These are phyloP conservation scores for Chlorella sp. DNA, from an alignment of 139 green algal species.

Conservation along the genomic window DNA sequence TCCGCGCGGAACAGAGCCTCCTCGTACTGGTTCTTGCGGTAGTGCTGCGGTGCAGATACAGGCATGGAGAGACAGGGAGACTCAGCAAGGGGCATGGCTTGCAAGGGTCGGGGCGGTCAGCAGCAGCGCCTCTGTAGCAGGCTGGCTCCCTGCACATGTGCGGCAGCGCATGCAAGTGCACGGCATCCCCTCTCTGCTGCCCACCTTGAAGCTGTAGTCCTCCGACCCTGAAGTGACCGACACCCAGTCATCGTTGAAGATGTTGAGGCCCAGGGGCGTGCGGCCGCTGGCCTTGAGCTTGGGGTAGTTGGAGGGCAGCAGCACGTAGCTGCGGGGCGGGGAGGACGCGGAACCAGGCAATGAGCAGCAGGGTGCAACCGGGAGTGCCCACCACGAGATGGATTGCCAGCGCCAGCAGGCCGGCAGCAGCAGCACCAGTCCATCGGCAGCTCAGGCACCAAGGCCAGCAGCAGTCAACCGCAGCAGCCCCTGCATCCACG, in stretches of 20 bases:
- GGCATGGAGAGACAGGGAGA: too few species aligned
- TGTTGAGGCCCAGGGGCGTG: slow-evolving; percentile 49
- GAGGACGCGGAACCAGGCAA: too few species aligned
- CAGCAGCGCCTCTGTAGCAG: too few species aligned
- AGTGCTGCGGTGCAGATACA: slow-evolving; percentile 71
- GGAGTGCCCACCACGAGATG: slow-evolving; percentile 49
- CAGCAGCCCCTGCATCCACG: not conserved
- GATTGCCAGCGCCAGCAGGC: slow-evolving; percentile 38
- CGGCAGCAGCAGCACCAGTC: too few species aligned
- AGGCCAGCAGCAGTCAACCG: too few species aligned
- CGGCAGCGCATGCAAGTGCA: too few species aligned
- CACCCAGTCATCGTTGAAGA: slow-evolving; percentile 96
- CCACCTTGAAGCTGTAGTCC: slow-evolving; percentile 90
- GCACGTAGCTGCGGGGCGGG: slow-evolving; percentile 86
- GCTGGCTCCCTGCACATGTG: too few species aligned
- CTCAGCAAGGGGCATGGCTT: too few species aligned
- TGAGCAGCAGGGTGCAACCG: too few species aligned
- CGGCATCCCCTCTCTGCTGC: too few species aligned
- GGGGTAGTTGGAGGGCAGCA: slow-evolving; percentile 88
- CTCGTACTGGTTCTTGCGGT: slow-evolving; percentile 99
- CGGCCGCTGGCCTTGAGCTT: slow-evolving; percentile 60
- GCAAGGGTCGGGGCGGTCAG: too few species aligned
- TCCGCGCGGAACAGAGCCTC: slow-evolving; percentile 92
- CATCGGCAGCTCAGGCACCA: too few species aligned
- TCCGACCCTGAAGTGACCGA: slow-evolving; percentile 95